Percentiles rank a stretch among this genome's conserved stretches.
Evolutionary conservation across 202 grass and related monocot species (phyloP).

Genomic region (Alloteropsis angusta): DNA sequence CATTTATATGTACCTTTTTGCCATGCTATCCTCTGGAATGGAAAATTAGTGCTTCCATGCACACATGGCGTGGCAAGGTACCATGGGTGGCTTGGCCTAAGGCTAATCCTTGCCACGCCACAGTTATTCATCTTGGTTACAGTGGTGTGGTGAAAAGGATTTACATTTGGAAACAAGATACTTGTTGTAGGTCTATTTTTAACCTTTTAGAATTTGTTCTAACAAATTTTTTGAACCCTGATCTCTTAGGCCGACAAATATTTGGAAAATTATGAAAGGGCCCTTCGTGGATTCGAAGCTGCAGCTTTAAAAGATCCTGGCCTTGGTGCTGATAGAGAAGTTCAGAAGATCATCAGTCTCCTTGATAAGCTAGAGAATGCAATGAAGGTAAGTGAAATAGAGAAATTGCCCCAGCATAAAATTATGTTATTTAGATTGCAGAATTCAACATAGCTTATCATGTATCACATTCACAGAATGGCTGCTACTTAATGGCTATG

Average conservation of each 20-base stretch:
- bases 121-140: background rate
- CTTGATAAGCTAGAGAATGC: slow-evolving; percentile 81
- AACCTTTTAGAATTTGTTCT: background rate
- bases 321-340: slow-evolving; percentile 67
- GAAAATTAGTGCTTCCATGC: background rate
- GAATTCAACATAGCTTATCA: background rate
- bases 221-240: background rate
- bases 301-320: slow-evolving; percentile 79
- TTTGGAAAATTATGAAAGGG: slow-evolving; percentile 94
- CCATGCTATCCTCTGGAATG: background rate
- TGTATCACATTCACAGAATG: background rate
- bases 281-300: slow-evolving; percentile 85
- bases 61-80: background rate
- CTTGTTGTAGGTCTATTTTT: background rate
- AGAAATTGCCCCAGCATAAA: background rate
- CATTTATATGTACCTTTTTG: background rate
- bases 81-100: background rate
- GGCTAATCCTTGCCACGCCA: background rate
- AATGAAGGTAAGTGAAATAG: slow-evolving; percentile 53
- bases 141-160: background rate
- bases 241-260: slow-evolving; percentile 72
- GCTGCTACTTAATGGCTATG: background rate
- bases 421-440: slow-evolving; percentile 9
- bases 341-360: slow-evolving; percentile 65
- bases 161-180: background rate